These are phyloP conservation scores for Leccinellum rugosiceps DNA, from an alignment of 768 basidiomycete species.

Conservation along the genomic window DNA sequence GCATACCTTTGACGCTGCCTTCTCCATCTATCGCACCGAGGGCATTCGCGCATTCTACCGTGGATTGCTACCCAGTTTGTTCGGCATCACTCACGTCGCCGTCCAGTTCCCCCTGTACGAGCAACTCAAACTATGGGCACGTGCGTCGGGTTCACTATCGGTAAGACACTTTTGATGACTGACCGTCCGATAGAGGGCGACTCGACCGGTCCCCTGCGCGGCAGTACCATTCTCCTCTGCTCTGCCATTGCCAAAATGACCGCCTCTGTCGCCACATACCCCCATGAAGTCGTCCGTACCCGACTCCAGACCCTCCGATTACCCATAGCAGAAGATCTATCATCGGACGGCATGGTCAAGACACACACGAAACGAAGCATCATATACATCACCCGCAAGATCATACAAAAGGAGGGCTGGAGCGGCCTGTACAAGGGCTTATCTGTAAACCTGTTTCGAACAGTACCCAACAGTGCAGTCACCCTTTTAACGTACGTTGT, in stretches of 20 bases:
- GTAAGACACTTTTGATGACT: background rate
- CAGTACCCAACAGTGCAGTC: slow-evolving; percentile 94
- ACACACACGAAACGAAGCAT: slow-evolving; percentile 60
- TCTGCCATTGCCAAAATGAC: slow-evolving; percentile 96
- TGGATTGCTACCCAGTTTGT: slow-evolving; percentile 85
- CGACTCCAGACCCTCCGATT: slow-evolving; percentile 84
- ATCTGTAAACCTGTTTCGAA: slow-evolving; percentile 90
- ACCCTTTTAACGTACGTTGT: slow-evolving; percentile 65
- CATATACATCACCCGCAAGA: slow-evolving; percentile 65
- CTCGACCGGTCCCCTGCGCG: slow-evolving; percentile 28
- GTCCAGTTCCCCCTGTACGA: slow-evolving; percentile 99
- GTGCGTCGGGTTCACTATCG: slow-evolving; percentile 48
- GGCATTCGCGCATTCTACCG: slow-evolving; percentile 90
- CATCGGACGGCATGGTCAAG: slow-evolving; percentile 61
- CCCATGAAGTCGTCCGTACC: slow-evolving; percentile 99
- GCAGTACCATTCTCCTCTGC: slow-evolving; percentile 73
- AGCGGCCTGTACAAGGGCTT: slow-evolving; percentile 88
- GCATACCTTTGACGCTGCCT: slow-evolving; percentile 86
- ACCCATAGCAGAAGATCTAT: slow-evolving; percentile 56
- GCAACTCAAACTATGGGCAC: slow-evolving; percentile 78
- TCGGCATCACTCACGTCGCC: slow-evolving; percentile 93
- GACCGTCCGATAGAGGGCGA: slow-evolving; percentile 24
- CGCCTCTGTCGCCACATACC: slow-evolving; percentile 93
- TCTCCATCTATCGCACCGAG: slow-evolving; percentile 87
- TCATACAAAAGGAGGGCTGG: slow-evolving; percentile 84